Evolutionary conservation across 106 monocot species (phyloP).

Genomic region (Hemerocallis citrina): DNA sequence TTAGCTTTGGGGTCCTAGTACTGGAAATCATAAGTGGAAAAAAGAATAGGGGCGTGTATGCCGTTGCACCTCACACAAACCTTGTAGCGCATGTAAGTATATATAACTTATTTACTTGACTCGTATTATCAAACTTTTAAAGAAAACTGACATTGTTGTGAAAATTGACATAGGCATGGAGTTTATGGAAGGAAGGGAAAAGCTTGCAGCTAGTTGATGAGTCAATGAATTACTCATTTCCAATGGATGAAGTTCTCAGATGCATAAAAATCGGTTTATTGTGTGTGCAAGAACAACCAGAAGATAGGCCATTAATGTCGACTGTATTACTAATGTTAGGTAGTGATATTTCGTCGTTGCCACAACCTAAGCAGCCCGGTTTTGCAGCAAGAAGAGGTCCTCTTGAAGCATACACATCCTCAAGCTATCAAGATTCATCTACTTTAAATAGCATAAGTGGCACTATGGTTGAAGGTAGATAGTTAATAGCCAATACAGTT

Average conservation of each 20-base stretch:
- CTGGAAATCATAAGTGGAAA: slow-evolving; percentile 9
- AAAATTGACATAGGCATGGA: slow-evolving; percentile 7
- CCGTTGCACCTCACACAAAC: not conserved
- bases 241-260: not conserved
- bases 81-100: slow-evolving; percentile 8
- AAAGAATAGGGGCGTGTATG: slow-evolving; percentile 5
- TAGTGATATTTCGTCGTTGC: slow-evolving; percentile 1
- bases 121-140: not conserved
- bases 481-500: not conserved
- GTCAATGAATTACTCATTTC: not conserved
- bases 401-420: not conserved
- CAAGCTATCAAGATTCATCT: not conserved
- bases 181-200: slow-evolving; percentile 14
- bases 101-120: not conserved
- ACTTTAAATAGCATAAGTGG: not conserved
- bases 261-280: slow-evolving; percentile 8
- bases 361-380: slow-evolving; percentile 6
- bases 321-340: slow-evolving; percentile 14
- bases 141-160: not conserved
- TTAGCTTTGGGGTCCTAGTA: slow-evolving; percentile 6
- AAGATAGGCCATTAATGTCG: slow-evolving; percentile 17
- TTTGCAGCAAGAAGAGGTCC: not conserved
- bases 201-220: slow-evolving; percentile 8
- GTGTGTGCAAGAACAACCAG: slow-evolving; percentile 11
- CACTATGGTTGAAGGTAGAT: not conserved